Percentiles rank a stretch among this genome's conserved stretches.
phyloP scores from a whole-genome alignment of 305 asterid species.

The Fraxinus albicans region DNA sequence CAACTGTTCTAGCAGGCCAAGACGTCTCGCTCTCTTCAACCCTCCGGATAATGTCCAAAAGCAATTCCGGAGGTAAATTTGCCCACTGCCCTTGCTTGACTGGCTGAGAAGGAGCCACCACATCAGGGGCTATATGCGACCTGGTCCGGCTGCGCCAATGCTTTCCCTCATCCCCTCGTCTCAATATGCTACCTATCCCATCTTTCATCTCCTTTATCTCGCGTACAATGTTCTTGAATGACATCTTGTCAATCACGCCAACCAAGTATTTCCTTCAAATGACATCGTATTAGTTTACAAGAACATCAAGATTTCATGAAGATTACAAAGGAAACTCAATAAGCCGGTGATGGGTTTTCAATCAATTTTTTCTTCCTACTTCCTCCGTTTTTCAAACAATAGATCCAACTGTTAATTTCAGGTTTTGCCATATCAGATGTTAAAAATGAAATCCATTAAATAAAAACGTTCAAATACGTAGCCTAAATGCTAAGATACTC shows the following conservation, averaged over 20 bases:
- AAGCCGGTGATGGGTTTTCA: not conserved
- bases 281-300: not conserved
- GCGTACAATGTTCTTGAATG: conserved; percentile 76
- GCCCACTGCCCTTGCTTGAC: conserved; percentile 92
- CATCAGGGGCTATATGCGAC: conserved; percentile 74
- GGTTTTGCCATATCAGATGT: not conserved
- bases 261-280: conserved; percentile 20
- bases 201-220: conserved; percentile 79
- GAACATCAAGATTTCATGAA: conserved; percentile 5
- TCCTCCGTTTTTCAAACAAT: not conserved
- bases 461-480: not conserved
- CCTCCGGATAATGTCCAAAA: conserved; percentile 76
- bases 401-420: conserved; percentile 18
- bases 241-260: conserved; percentile 43
- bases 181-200: conserved; percentile 79
- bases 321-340: not conserved
- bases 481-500: not conserved
- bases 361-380: not conserved
- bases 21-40: conserved; percentile 90
- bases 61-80: conserved; percentile 81
- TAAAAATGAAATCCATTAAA: not conserved
- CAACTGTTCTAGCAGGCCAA: conserved; percentile 86
- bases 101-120: conserved; percentile 43
- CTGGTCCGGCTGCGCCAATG: conserved; percentile 70
- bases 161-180: conserved; percentile 59